Evolutionary conservation across 305 asterid genomes (phyloP).

Genomic region (Fraxinus xanthoxyloides): DNA sequence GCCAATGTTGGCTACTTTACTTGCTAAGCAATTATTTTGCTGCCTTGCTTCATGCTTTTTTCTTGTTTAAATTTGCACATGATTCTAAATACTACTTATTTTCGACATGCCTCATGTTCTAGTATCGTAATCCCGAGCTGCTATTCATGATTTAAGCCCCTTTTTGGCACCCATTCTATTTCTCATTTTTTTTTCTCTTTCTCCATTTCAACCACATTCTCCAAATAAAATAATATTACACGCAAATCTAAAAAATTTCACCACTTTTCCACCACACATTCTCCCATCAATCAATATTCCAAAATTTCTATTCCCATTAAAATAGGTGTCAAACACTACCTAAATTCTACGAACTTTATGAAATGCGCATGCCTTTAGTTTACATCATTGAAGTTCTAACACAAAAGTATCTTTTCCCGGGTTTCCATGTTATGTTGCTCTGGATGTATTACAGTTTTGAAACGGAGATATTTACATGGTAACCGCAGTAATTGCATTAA

Average conservation of each 20-base stretch:
- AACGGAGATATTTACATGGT: background rate
- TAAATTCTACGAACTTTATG: background rate
- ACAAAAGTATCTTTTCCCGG: background rate
- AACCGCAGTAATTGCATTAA: background rate
- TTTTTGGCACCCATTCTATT: no score
- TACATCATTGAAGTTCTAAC: background rate
- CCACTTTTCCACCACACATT: no score
- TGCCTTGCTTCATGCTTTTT: background rate
- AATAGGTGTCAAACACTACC: no score
- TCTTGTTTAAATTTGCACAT: background rate
- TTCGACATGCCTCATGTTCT: background rate
- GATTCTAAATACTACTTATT: background rate
- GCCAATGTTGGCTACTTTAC: background rate
- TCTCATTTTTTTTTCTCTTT: no score
- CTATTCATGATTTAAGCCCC: background rate
- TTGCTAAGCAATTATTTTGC: background rate
- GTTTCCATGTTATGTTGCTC: background rate
- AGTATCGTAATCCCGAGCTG: background rate
- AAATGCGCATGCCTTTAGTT: background rate
- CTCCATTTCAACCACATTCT: no score
- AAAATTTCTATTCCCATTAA: no score
- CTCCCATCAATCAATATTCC: no score
- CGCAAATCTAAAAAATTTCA: no score
- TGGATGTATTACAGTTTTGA: background rate
- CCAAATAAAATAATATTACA: no score